Percentiles rank a stretch among this genome's conserved stretches.
These are phyloP conservation scores for Solanum appendiculatum DNA, from an alignment of 257 asterid genomes.

Conservation along the genomic window DNA sequence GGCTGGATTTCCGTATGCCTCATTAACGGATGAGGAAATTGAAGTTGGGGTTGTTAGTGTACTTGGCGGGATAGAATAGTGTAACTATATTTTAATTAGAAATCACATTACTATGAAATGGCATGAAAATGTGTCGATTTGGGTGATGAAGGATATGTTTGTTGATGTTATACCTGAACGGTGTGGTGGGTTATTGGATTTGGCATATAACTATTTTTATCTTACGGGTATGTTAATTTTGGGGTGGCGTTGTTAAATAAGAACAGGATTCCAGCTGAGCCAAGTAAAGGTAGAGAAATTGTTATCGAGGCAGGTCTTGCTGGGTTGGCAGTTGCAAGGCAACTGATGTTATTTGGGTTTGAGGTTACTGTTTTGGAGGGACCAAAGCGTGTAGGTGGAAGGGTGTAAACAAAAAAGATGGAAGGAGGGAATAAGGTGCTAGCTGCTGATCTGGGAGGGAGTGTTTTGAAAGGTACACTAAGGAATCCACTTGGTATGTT, in stretches of 20 bases:
- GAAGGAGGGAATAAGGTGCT: constrained; percentile 40
- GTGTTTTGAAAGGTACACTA: constrained; percentile 72
- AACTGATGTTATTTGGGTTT: constrained; percentile 74
- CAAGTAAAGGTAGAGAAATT: constrained; percentile 36
- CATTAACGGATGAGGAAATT: no score
- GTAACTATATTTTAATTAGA: no score
- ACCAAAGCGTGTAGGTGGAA: constrained; percentile 80
- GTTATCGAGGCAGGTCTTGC: constrained; percentile 75
- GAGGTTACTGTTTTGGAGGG: constrained; percentile 82
- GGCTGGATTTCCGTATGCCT: no score
- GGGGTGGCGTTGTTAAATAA: constrained; percentile 70
- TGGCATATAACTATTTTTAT: constrained; percentile 28
- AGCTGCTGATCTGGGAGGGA: constrained; percentile 80
- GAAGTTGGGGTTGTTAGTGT: no score
- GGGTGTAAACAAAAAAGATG: constrained; percentile 56
- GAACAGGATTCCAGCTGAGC: constrained; percentile 38
- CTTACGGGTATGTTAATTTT: constrained; percentile 60
- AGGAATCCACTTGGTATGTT: constrained; percentile 82
- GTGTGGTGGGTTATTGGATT: constrained; percentile 39
- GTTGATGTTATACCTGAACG: constrained; percentile 49
- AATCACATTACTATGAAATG: no score
- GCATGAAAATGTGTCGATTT: constrained; percentile 52
- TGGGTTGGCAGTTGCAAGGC: constrained; percentile 83
- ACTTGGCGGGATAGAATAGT: no score
- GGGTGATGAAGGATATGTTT: constrained; percentile 42